Percentiles rank a stretch among this genome's conserved stretches.
Evolutionary conservation across 2,329 filamentous ascomycete species (phyloP).

Genomic region (Exserohilum turcica): DNA sequence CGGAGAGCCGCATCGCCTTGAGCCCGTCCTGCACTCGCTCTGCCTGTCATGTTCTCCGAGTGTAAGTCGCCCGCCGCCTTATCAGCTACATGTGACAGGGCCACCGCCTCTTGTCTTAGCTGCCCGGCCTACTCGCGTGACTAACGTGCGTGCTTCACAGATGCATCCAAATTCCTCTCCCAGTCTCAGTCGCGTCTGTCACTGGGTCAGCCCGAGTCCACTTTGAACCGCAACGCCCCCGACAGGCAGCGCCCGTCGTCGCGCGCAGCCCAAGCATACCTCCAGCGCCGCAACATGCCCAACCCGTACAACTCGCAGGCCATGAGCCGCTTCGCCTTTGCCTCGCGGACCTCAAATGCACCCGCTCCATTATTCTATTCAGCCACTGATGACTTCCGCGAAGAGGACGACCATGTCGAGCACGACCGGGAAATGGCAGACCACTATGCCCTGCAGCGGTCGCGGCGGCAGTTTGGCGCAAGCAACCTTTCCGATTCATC

Average conservation of each 20-base stretch:
- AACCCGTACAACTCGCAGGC: constrained; percentile 77
- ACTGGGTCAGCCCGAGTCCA: constrained; percentile 61
- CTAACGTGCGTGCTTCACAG: constrained; percentile 58
- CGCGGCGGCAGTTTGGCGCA: constrained; percentile 83
- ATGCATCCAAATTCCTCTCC: constrained; percentile 96
- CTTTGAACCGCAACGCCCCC: constrained; percentile 56
- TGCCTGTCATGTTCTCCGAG: constrained; percentile 76
- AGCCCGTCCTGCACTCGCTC: constrained; percentile 15
- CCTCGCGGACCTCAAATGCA: constrained; percentile 74
- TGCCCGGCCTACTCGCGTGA: constrained; percentile 47
- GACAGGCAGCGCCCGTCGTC: constrained; percentile 52
- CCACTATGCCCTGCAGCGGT: constrained; percentile 87
- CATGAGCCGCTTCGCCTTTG: constrained; percentile 78
- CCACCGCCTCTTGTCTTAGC: constrained; percentile 35
- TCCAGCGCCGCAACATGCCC: constrained; percentile 57
- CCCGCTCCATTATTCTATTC: constrained; percentile 95
- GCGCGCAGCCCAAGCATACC: constrained; percentile 56
- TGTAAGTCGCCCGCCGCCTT: constrained; percentile 64
- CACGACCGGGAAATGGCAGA: constrained; percentile 91
- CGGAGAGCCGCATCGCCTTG: constrained; percentile 27
- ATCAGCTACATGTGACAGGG: constrained; percentile 42
- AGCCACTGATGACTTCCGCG: constrained; percentile 84
- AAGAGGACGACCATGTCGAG: constrained; percentile 92
- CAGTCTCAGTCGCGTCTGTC: constrained; percentile 93
- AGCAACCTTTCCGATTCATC: constrained; percentile 84